Percentiles rank a stretch among this genome's conserved stretches.
phyloP scores from a whole-genome alignment of 2,329 filamentous ascomycete species.

The Ophiostoma pallidulum region DNA sequence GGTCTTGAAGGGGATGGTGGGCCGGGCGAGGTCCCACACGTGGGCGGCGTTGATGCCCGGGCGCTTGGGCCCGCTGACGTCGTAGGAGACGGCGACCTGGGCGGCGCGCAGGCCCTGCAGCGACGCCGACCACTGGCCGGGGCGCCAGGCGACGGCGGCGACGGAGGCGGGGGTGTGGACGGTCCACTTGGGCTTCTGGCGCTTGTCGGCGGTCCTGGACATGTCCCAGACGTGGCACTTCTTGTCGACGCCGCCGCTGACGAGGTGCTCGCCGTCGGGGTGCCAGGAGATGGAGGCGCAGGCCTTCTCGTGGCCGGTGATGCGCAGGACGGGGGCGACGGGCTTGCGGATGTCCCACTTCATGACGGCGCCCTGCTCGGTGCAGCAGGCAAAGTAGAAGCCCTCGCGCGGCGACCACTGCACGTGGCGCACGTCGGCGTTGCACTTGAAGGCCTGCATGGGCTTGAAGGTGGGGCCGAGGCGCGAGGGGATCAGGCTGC shows the following conservation, averaged over 20 bases:
- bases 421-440: slow-evolving; percentile 56
- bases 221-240: slow-evolving; percentile 59
- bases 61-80: slow-evolving; percentile 43
- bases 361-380: slow-evolving; percentile 50
- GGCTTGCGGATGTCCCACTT: slow-evolving; percentile 56
- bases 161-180: slow-evolving; percentile 53
- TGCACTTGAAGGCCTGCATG: slow-evolving; percentile 39
- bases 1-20: slow-evolving; percentile 57
- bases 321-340: slow-evolving; percentile 43
- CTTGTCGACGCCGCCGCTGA: slow-evolving; percentile 53
- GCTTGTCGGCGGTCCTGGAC: slow-evolving; percentile 48
- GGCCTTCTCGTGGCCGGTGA: slow-evolving; percentile 52
- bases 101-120: slow-evolving; percentile 45
- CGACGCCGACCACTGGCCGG: slow-evolving; percentile 55
- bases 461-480: slow-evolving; percentile 41
- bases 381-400: slow-evolving; percentile 54
- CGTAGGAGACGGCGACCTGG: slow-evolving; percentile 53
- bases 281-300: slow-evolving; percentile 57
- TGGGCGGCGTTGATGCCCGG: slow-evolving; percentile 52
- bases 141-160: slow-evolving; percentile 51
- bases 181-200: slow-evolving; percentile 55
- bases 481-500: slow-evolving; percentile 36
- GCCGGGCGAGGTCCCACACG: slow-evolving; percentile 59
- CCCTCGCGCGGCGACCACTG: slow-evolving; percentile 55
- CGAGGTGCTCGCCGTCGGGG: slow-evolving; percentile 55